Percentiles rank a stretch among this genome's conserved stretches.
These are phyloP conservation scores for Biancaea sappan DNA, from an alignment of 306 rosid species.

Conservation along the genomic window DNA sequence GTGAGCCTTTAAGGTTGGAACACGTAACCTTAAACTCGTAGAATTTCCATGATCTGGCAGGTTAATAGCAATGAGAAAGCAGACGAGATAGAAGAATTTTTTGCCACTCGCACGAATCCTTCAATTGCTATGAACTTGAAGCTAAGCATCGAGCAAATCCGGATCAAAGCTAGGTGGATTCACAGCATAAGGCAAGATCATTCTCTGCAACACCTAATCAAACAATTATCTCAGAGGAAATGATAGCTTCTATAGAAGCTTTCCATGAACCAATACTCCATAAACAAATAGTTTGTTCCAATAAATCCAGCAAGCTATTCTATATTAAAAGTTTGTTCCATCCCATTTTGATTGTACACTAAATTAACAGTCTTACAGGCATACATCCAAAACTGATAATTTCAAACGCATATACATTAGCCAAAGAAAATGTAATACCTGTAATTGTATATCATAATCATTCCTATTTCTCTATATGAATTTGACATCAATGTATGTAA, in stretches of 20 bases:
- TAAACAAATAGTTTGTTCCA: not conserved
- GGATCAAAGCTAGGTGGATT: constrained; percentile 72
- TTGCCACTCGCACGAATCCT: constrained; percentile 38
- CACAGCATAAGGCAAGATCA: constrained; percentile 47
- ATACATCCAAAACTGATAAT: constrained; percentile 20
- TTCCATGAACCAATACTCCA: constrained; percentile 15
- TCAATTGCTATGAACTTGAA: constrained; percentile 53
- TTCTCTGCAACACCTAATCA: constrained; percentile 42
- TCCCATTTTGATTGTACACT: constrained; percentile 1
- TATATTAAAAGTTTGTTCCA: not conserved
- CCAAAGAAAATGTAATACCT: not conserved
- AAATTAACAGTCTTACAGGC: not conserved
- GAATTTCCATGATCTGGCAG: constrained; percentile 42
- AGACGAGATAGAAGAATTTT: constrained; percentile 59
- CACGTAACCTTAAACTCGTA: constrained; percentile 6
- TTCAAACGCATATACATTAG: constrained; percentile 14
- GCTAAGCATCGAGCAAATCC: constrained; percentile 54
- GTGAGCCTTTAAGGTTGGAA: not conserved
- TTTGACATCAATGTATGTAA: constrained; percentile 27
- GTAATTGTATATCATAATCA: constrained; percentile 21
- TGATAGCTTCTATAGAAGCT: constrained; percentile 20
- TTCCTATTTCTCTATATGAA: constrained; percentile 30
- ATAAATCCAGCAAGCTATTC: not conserved
- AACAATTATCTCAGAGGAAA: constrained; percentile 39
- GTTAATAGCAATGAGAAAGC: constrained; percentile 56